Conservation (phyloP, 306 rosid species). For the Argentina anserina region DNA sequence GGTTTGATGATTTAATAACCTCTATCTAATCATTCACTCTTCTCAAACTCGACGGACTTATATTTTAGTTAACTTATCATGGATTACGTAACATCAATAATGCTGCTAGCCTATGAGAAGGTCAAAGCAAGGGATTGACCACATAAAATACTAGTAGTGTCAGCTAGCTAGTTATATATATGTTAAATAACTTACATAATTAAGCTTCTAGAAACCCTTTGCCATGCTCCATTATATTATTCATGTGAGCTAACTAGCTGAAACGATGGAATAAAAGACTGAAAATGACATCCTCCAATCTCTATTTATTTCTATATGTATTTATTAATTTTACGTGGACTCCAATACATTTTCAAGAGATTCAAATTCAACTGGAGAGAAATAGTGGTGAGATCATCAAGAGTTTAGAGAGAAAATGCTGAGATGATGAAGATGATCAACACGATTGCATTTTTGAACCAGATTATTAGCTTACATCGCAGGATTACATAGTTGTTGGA, state of each 20-base stretch:
- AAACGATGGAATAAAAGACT: background rate
- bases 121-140: background rate
- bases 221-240: background rate
- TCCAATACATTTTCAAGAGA: background rate
- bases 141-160: background rate
- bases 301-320: no score
- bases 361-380: no score
- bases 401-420: no score
- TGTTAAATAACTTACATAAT: no score
- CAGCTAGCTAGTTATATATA: background rate
- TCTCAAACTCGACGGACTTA: background rate
- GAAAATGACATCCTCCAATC: background rate
- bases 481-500: no score
- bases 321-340: background rate
- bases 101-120: background rate
- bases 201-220: background rate
- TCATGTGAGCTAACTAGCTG: background rate
- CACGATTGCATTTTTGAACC: no score
- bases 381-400: no score
- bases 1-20: no score
- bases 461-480: no score
- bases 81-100: background rate
- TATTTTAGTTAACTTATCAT: no score
- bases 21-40: no score
- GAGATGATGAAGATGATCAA: no score